A percentile compares a stretch with the other conserved stretches of the same genome.
Conservation (phyloP, 2,329 filamentous ascomycete genomes). For the Tolypocladium cylindrosporum region DNA sequence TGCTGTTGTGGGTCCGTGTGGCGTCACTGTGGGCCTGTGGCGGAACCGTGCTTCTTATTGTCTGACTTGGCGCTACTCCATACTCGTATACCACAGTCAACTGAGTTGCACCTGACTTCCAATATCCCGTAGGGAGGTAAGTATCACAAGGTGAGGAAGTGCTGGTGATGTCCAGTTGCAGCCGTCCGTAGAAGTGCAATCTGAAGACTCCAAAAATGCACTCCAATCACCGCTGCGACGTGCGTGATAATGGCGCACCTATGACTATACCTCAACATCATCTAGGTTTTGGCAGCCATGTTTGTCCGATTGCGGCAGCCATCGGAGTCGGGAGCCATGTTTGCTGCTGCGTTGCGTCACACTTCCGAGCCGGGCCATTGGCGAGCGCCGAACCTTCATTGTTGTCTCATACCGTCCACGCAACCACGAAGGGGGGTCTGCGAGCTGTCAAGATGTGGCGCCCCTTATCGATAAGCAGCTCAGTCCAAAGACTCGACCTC, state of each 20-base stretch:
- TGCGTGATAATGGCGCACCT: neutral
- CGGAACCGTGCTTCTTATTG: neutral
- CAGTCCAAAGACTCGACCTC: neutral
- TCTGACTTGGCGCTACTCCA: neutral
- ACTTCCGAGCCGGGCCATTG: neutral
- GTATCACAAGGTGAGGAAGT: neutral
- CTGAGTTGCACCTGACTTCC: neutral
- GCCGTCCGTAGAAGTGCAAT: neutral
- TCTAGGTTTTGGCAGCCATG: neutral
- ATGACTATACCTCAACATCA: too few relatives aligned
- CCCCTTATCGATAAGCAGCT: neutral
- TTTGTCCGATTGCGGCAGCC: neutral
- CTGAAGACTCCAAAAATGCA: neutral
- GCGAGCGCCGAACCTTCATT: too few relatives aligned
- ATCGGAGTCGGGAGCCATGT: neutral
- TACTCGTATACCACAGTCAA: neutral
- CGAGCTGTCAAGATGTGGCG: neutral
- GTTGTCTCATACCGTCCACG: too few relatives aligned
- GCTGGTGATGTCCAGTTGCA: neutral
- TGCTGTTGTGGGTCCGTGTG: neutral
- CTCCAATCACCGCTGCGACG: too few relatives aligned
- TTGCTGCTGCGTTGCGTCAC: neutral
- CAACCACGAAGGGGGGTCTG: neutral
- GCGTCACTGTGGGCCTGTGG: neutral
- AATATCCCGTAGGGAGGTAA: too few relatives aligned